These are phyloP conservation scores for Lobosporangium transversale DNA, from an alignment of 192 early-diverging fungal genomes.

Conservation along the genomic window DNA sequence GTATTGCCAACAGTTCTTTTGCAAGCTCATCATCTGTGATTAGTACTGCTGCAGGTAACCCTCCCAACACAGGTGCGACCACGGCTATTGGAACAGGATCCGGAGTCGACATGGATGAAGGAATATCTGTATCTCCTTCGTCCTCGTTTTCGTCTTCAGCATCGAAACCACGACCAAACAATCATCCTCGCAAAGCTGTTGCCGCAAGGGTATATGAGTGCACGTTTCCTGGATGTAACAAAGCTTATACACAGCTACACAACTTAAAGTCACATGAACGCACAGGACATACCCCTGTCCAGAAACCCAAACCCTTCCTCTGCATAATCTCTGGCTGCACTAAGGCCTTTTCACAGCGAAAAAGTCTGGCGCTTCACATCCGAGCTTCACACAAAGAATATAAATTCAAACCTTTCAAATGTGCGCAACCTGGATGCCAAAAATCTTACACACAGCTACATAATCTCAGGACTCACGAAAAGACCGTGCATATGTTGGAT, in stretches of 20 bases:
- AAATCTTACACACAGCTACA: conserved; percentile 85
- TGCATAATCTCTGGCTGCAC: conserved; percentile 71
- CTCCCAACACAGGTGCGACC: background rate
- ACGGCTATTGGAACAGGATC: background rate
- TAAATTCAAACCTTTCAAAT: conserved; percentile 65
- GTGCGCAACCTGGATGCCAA: conserved; percentile 69
- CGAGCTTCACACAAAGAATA: conserved; percentile 48
- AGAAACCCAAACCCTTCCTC: conserved; percentile 66
- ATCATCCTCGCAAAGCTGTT: conserved; percentile 54
- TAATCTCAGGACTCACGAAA: conserved; percentile 82
- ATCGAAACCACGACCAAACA: conserved; percentile 14
- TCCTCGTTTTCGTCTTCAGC: background rate
- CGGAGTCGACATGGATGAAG: background rate
- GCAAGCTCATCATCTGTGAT: conserved; percentile 1
- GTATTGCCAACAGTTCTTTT: conserved; percentile 21
- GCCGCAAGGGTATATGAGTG: conserved; percentile 64
- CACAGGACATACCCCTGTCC: conserved; percentile 69
- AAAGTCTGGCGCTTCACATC: conserved; percentile 80
- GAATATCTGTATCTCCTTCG: background rate
- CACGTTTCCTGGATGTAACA: conserved; percentile 51
- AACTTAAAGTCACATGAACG: conserved; percentile 60
- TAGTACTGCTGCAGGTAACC: background rate
- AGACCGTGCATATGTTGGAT: conserved; percentile 57
- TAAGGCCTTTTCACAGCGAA: conserved; percentile 77
- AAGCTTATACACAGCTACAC: conserved; percentile 54